These are phyloP conservation scores for Rugosomyces carneus DNA, from an alignment of 1,284 basidiomycete genomes.

Conservation along the genomic window DNA sequence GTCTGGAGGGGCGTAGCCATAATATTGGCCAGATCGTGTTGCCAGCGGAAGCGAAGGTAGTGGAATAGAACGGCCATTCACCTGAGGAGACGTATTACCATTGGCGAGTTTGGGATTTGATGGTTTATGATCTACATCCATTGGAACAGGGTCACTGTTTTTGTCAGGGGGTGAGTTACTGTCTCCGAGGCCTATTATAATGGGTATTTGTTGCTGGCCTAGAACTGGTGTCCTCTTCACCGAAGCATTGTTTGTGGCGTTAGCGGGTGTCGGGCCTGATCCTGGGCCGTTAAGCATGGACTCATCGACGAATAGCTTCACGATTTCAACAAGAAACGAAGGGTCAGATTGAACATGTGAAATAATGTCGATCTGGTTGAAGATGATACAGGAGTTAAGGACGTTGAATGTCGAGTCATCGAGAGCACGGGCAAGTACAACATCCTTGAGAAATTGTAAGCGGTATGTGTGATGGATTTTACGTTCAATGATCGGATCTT, in stretches of 20 bases:
- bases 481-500: slow-evolving; percentile 64
- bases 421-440: slow-evolving; percentile 89
- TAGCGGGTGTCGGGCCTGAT: slow-evolving; percentile 14
- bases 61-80: slow-evolving; percentile 11
- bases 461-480: slow-evolving; percentile 98
- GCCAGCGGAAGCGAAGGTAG: slow-evolving; percentile 15
- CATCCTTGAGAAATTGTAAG: slow-evolving; percentile 95
- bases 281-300: slow-evolving; percentile 40
- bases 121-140: slow-evolving; percentile 34
- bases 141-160: slow-evolving; percentile 19
- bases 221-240: slow-evolving; percentile 19
- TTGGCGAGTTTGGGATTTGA: slow-evolving; percentile 23
- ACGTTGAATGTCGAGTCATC: slow-evolving; percentile 98
- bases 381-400: slow-evolving; percentile 95
- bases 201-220: slow-evolving; percentile 16
- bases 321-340: slow-evolving; percentile 72
- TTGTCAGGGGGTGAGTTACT: slow-evolving; percentile 12
- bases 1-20: slow-evolving; percentile 47
- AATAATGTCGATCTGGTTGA: slow-evolving; percentile 99
- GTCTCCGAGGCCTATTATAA: slow-evolving; percentile 28
- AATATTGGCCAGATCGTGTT: slow-evolving; percentile 26
- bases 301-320: slow-evolving; percentile 71
- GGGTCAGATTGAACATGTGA: slow-evolving; percentile 80
- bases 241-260: slow-evolving; percentile 7
- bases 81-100: slow-evolving; percentile 17